Conservation (phyloP, 495 filamentous ascomycete species). For the Aspergillus campestris region DNA sequence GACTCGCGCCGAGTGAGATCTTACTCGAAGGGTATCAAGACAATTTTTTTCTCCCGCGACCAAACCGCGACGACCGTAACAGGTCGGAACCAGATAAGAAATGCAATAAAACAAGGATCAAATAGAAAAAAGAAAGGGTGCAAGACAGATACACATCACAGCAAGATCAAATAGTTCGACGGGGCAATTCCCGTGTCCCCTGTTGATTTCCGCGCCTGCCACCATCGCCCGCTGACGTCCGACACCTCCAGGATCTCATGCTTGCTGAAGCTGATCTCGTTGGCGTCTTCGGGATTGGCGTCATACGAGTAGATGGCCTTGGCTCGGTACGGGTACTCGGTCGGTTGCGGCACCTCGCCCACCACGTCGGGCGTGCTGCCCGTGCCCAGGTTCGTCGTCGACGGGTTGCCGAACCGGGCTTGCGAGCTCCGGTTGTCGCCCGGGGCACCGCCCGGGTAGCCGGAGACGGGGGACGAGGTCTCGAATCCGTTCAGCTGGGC, state of each 20-base stretch:
- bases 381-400: slow-evolving; percentile 22
- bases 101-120: slow-evolving; percentile 8
- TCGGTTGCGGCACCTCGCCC: slow-evolving; percentile 66
- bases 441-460: slow-evolving; percentile 55
- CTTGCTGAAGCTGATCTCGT: slow-evolving; percentile 95
- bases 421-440: slow-evolving; percentile 52
- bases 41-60: slow-evolving; percentile 25
- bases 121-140: slow-evolving; percentile 14
- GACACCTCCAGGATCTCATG: slow-evolving; percentile 96
- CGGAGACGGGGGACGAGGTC: slow-evolving; percentile 86
- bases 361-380: slow-evolving; percentile 21
- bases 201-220: slow-evolving; percentile 92
- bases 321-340: slow-evolving; percentile 92
- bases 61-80: slow-evolving; percentile 19
- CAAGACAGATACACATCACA: slow-evolving; percentile 48
- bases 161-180: slow-evolving; percentile 93
- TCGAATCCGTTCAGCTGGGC: slow-evolving; percentile 92
- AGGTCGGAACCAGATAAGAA: slow-evolving; percentile 1
- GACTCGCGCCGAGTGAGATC: slow-evolving; percentile 30
- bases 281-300: slow-evolving; percentile 94
- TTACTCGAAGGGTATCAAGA: slow-evolving; percentile 45
- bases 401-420: slow-evolving; percentile 44
- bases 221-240: slow-evolving; percentile 96
- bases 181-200: slow-evolving; percentile 97
- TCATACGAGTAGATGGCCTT: slow-evolving; percentile 99